phyloP scores from a whole-genome alignment of 495 filamentous ascomycete species.

The Trichocladium antarcticum region DNA sequence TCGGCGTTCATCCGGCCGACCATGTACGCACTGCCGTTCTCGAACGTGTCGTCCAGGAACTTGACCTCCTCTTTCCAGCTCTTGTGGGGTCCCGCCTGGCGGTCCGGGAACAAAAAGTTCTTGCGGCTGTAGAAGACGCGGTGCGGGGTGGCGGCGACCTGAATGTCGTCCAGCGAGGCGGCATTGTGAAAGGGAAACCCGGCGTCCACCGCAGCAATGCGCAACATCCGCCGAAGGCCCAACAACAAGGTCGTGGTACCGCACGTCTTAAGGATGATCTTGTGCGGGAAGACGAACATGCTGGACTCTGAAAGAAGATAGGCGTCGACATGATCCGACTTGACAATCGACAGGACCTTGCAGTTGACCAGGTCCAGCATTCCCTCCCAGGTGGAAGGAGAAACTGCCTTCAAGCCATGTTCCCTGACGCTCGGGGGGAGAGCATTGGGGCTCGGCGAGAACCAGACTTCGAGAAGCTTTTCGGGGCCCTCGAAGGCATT shows the following conservation, averaged over 20 bases:
- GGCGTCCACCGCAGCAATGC: conserved; percentile 76
- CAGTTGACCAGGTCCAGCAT: conserved; percentile 98
- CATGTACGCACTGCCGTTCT: conserved; percentile 95
- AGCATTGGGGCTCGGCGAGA: conserved; percentile 64
- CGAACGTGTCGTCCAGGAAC: conserved; percentile 79
- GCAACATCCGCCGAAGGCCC: conserved; percentile 77
- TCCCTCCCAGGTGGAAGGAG: conserved; percentile 76
- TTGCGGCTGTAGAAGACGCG: conserved; percentile 98
- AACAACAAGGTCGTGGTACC: conserved; percentile 90
- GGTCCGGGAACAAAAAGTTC: conserved; percentile 94
- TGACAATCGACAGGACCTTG: conserved; percentile 89
- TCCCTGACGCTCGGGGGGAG: conserved; percentile 60
- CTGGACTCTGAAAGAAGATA: conserved; percentile 97
- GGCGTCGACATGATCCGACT: conserved; percentile 92
- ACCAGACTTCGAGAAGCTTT: conserved; percentile 98
- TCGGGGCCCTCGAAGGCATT: conserved; percentile 98
- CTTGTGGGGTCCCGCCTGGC: conserved; percentile 85
- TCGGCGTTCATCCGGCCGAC: conserved; percentile 99
- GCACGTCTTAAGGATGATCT: conserved; percentile 97
- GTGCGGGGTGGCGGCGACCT: conserved; percentile 72
- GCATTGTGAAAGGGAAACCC: conserved; percentile 62
- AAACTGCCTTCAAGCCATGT: conserved; percentile 75
- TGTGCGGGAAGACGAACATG: conserved; percentile 99
- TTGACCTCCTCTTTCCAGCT: conserved; percentile 96
- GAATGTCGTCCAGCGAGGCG: conserved; percentile 42